Base-by-base conservation (phyloP, 1,284 basidiomycete species). In the Hypsizygus ulmarius region DNA sequence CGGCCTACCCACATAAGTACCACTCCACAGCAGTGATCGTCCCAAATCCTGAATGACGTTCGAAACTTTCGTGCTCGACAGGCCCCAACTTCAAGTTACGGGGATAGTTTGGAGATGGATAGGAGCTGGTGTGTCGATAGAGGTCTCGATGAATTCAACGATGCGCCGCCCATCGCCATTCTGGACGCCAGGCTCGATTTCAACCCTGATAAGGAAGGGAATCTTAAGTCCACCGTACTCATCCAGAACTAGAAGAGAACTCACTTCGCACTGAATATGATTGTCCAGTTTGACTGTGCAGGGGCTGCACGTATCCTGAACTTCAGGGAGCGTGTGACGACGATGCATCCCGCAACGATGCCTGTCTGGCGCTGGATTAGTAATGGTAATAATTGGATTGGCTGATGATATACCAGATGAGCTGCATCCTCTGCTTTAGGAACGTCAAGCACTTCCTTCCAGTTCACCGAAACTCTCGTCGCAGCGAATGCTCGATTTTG, bases 211-310 rank as follows among this genome's bases (percentile, higher is more conserved):
- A n/a, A n/a, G 21, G 7, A 25, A 25, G 3, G 21, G 7, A 25
- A 25, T 25, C 3, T 25, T 25, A 3, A 25, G 7, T 25, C 21
- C 3, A 3, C 7, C 7, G 21, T 7, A 25, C 21, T 25, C 7
- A 25, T 25, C 4, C 7, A 4, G 21, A 25, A 25, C 21, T 25
- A 7, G 21, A 25, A 25, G 3, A 10, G 9, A 15, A 56, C 67
- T 36, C 39, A 77, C 77, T 59, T 72, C 11, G 73, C 73, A 43
- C 69, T 76, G 45, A 78, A 74, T 10, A 62, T 53, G 38, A 74
- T 59, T 34, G 64, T 58, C 28, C 64, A 68, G 10, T 57, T 54
- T 12, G 57, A 66, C 49, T 75, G 69, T 4, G 71, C 74, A 14
- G 68, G 69, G 1, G 56, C 58, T 2, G 58, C 77, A 15, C 76